phyloP scores from a whole-genome alignment of 2,329 filamentous ascomycete genomes.

The Fusarium papillatum region DNA sequence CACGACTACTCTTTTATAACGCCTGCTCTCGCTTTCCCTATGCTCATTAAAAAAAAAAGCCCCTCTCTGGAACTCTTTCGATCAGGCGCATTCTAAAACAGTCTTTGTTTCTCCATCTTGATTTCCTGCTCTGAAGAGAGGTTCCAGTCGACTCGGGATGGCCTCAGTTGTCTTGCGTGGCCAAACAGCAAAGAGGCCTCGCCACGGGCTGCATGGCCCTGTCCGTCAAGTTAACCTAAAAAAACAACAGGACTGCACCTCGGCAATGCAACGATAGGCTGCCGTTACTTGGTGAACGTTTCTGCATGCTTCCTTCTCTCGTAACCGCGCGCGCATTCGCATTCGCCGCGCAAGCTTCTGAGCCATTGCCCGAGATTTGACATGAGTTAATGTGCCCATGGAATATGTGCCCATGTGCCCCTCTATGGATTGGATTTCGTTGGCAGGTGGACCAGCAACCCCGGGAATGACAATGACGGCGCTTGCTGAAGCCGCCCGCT shows the following conservation, averaged over 20 bases:
- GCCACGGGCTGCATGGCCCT: neutral
- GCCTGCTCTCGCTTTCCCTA: neutral
- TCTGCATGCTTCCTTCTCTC: slow-evolving; percentile 20
- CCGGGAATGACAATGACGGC: slow-evolving; percentile 19
- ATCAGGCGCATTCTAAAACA: slow-evolving; percentile 1
- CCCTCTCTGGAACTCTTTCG: neutral
- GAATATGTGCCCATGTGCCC: slow-evolving; percentile 12
- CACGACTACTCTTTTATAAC: neutral
- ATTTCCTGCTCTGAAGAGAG: neutral
- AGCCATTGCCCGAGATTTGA: neutral
- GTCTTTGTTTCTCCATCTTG: neutral
- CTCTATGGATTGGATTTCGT: slow-evolving; percentile 23
- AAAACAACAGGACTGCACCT: slow-evolving; percentile 2
- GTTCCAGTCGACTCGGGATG: slow-evolving; percentile 4
- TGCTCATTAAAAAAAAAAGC: neutral
- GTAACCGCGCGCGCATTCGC: slow-evolving; percentile 8
- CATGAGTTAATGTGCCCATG: neutral
- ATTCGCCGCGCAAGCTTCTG: slow-evolving; percentile 19
- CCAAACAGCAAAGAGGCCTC: neutral
- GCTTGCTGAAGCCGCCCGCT: slow-evolving; percentile 8
- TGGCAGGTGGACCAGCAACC: slow-evolving; percentile 37
- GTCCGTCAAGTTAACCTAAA: neutral
- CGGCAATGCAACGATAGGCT: slow-evolving; percentile 1
- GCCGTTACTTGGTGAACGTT: slow-evolving; percentile 1
- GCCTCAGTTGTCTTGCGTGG: slow-evolving; percentile 20